A percentile compares a stretch with the other conserved stretches of the same genome.
These are phyloP conservation scores for Circinella umbellata DNA, from an alignment of 371 early-diverging fungal species.

Conservation along the genomic window DNA sequence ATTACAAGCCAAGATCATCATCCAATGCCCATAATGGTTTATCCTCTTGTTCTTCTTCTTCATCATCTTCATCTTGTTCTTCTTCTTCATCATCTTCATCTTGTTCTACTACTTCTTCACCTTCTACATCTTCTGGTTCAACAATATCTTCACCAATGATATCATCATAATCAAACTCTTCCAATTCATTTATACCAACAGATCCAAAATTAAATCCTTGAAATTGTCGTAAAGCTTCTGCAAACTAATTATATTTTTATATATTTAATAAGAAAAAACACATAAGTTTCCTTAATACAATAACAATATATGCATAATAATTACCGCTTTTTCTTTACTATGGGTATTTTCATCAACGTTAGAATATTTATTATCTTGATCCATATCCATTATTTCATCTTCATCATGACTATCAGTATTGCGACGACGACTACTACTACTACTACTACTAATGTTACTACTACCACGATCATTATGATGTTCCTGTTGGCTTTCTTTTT, in stretches of 20 bases:
- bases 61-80: not conserved
- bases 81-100: not conserved
- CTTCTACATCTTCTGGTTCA: constrained; percentile 3
- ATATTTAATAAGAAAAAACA: not conserved
- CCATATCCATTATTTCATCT: too few species aligned
- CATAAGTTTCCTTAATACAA: not conserved
- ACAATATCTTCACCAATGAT: not conserved
- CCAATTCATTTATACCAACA: not conserved
- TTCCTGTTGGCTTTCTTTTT: not conserved
- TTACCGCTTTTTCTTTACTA: constrained; percentile 4
- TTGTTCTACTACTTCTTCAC: not conserved
- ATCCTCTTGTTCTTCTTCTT: not conserved
- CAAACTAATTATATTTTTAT: not conserved
- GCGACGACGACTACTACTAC: too few species aligned
- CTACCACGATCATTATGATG: too few species aligned
- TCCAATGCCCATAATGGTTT: not conserved
- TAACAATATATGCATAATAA: not conserved
- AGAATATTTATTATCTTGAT: too few species aligned
- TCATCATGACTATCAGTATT: too few species aligned
- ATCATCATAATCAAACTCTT: constrained; percentile 4
- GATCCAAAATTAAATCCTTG: constrained; percentile 6
- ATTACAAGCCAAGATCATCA: constrained; percentile 6
- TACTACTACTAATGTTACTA: too few species aligned
- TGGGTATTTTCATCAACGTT: too few species aligned
- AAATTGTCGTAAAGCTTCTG: not conserved